A percentile compares a stretch with the other conserved stretches of the same genome.
Evolutionary conservation across 768 basidiomycete species (phyloP).

Genomic region (Nidularia pulvinata): DNA sequence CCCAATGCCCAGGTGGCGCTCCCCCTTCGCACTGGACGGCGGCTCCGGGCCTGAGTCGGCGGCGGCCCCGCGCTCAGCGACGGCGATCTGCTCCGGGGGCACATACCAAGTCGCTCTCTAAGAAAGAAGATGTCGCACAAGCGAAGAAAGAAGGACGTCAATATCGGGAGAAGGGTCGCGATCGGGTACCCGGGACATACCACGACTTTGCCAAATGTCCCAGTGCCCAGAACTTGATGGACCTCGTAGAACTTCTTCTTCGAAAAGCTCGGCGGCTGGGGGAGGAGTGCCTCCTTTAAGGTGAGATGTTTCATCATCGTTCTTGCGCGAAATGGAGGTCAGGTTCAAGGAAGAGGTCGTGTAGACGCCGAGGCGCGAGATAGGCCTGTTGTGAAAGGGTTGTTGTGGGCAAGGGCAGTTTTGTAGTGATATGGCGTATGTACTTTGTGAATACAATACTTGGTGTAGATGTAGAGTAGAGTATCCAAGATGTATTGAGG

Average conservation of each 20-base stretch:
- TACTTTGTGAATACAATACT: too few species aligned
- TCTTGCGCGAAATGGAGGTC: too few species aligned
- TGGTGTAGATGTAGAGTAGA: too few species aligned
- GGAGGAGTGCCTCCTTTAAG: slow-evolving; percentile 61
- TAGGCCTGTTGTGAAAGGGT: too few species aligned
- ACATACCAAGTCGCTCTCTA: slow-evolving; percentile 82
- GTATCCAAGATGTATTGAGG: too few species aligned
- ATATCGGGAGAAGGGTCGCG: background rate
- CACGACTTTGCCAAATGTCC: slow-evolving; percentile 91
- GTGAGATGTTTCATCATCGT: slow-evolving; percentile 38
- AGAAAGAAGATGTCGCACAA: slow-evolving; percentile 4
- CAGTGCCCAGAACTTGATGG: slow-evolving; percentile 73
- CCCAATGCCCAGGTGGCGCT: slow-evolving; percentile 6
- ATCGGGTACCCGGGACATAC: slow-evolving; percentile 35
- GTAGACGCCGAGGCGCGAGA: background rate
- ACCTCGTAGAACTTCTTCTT: slow-evolving; percentile 87
- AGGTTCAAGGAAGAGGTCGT: background rate
- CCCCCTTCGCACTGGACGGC: slow-evolving; percentile 7
- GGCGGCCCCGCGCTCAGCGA: slow-evolving; percentile 60
- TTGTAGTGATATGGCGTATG: too few species aligned
- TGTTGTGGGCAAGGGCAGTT: too few species aligned
- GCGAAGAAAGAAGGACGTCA: slow-evolving; percentile 1
- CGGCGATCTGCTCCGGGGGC: slow-evolving; percentile 52
- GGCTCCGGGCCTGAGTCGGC: slow-evolving; percentile 24
- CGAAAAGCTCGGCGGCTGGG: slow-evolving; percentile 81